A percentile compares a stretch with the other conserved stretches of the same genome.
phyloP scores from a whole-genome alignment of 352 stramenopile genomes.

The Lagenidium giganteum region DNA sequence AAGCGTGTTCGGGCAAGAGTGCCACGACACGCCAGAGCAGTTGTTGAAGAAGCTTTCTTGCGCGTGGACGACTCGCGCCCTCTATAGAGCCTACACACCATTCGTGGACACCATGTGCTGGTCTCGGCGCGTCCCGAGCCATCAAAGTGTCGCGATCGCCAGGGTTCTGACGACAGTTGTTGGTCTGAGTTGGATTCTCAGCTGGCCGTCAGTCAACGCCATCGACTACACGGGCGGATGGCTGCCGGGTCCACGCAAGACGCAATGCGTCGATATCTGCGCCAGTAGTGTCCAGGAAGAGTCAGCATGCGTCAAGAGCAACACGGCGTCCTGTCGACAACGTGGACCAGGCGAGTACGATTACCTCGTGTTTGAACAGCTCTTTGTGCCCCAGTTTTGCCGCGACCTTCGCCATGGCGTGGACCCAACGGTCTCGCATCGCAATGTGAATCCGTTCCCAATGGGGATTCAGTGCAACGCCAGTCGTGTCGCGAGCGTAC shows the following conservation, averaged over 20 bases:
- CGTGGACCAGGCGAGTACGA: conserved; percentile 33
- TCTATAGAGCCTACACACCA: too few relatives aligned
- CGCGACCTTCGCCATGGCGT: conserved; percentile 39
- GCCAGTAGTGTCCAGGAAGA: background rate
- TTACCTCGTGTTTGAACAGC: conserved; percentile 45
- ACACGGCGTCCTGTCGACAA: background rate
- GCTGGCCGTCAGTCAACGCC: background rate
- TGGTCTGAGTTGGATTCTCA: background rate
- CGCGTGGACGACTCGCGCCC: too few relatives aligned
- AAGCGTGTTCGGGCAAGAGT: too few relatives aligned
- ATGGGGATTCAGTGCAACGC: conserved; percentile 32
- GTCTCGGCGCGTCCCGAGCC: too few relatives aligned
- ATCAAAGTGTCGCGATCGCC: too few relatives aligned
- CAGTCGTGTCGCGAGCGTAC: conserved; percentile 17
- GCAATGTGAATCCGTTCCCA: conserved; percentile 39
- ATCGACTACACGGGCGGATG: conserved; percentile 46
- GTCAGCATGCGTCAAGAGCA: background rate
- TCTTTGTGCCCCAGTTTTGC: conserved; percentile 56
- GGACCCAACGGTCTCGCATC: conserved; percentile 43
- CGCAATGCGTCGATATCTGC: conserved; percentile 48
- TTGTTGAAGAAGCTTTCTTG: too few relatives aligned
- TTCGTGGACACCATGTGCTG: too few relatives aligned
- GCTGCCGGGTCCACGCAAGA: conserved; percentile 9
- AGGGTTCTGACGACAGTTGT: background rate
- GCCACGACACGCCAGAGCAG: too few relatives aligned